Base-by-base conservation (phyloP, 2,329 filamentous ascomycete genomes). In the Ophiostoma himal-ulmi region DNA sequence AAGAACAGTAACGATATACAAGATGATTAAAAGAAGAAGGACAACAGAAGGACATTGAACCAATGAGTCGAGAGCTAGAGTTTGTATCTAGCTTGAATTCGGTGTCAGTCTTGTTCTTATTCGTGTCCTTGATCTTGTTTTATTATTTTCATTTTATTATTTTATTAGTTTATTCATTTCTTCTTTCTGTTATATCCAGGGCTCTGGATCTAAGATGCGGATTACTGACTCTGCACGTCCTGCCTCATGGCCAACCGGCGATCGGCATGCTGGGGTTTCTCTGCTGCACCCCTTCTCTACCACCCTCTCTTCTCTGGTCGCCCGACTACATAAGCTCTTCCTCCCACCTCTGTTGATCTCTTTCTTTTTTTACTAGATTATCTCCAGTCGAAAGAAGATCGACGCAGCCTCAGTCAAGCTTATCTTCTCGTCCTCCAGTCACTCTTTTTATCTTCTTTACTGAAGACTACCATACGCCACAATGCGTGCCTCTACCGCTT, bases 401-500 rank as follows among this genome's bases (percentile, higher is more conserved):
- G 13, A 14, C 57, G 52, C 52, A 26, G n/a, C n/a, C 52, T 48
- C 52, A 57, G 52, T 6, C 11, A 41, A 36, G 48, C 17, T 41
- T 20, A 20, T 65, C 48, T 30, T n/a, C 22, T 62, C 39, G 8
- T 60, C 57, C 5, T 64, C 39, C 52, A 34, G 26, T 57, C 68
- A 17, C 52, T 44, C 30, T 65, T 65, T 52, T 62, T 39, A 37
- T 68, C 36, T 52, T 65, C 30, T 20, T 37, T 26, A 22, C 39
- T 57, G n/a, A 67, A 13, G 17, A 11, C 14, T 5, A 34, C 14
- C 36, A 34, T 62, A 39, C 13, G 30, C 22, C 66, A 65, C 71
- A 39, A 73, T 52, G 74, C 72, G 68, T 37, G 36, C 70, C 57
- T 64, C 70, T 54, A 39, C 70, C 30, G 37, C 67, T 34, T 36